Evolutionary conservation across 2,329 filamentous ascomycete species (phyloP), one percentile per base, ranked within the genome.

Genomic region (Pseudogymnoascus sp.): DNA sequence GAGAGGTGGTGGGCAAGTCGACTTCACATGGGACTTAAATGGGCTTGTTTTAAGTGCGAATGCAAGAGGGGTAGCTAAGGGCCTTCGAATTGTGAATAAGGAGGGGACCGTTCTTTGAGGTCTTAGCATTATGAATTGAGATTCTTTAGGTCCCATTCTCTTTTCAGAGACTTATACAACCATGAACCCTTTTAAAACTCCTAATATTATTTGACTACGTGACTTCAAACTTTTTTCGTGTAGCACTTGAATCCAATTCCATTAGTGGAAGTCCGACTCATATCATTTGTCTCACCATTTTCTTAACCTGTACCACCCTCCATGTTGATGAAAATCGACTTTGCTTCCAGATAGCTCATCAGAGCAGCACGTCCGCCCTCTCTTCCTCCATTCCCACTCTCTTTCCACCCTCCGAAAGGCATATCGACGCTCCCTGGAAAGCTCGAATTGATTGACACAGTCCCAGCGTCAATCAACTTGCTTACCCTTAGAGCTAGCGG

Each of bases 401-500:
- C 81, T 77, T 95, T 95, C 57, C 95, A 87, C 68, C 90, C 90
- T 15, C 90, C 90, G 71, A 95, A 95, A 17, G 68, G 66, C 62
- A 50, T 62, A 47, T 67, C 67, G 17, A 53, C 61, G 3, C 62
- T 66, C 31, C 64, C 67, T 11, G 67, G 35, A 50, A 65, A 13
- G 88, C 86, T 81, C 63, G 82, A 84, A 68, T 87, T 87, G 75
- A 87, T 76, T 13, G 86, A 86, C 69, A 89, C 85, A 86, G 88
- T 89, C 3, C 86, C 86, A 4, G 86, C 86, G 71, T 89, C 85
- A 35, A 89, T 72, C 67, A 83, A 86, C 77, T 89, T 86, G 64
- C 88, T 76, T 71, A 89, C 75, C 64, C 87, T 78, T 83, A 86
- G 87, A 61, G 84, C 78, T 0, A 86, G 83, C 70, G 88, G 84